A percentile compares a stretch with the other conserved stretches of the same genome.
Evolutionary conservation across 1,284 basidiomycete genomes (phyloP).

Genomic region (Afroboletus lepidellus): DNA sequence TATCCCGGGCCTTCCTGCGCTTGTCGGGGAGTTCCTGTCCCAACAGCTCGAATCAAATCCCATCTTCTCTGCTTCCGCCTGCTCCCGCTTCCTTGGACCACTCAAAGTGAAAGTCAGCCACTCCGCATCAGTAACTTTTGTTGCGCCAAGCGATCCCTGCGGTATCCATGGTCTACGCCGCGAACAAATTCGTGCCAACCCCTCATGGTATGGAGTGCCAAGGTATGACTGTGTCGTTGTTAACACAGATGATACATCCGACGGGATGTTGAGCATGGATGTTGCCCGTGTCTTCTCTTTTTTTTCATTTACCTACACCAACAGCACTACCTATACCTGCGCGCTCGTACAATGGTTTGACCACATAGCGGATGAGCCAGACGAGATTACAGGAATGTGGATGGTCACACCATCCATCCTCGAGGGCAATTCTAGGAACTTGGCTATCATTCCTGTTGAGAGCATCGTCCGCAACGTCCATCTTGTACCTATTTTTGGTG

Average conservation of each 20-base stretch:
- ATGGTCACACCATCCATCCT: not conserved
- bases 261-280: conserved; percentile 1
- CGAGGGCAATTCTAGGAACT: not conserved
- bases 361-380: conserved; percentile 1
- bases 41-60: no score
- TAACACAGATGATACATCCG: no score
- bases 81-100: no score
- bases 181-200: conserved; percentile 2
- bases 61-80: no score
- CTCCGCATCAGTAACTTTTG: not conserved
- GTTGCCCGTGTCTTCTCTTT: conserved; percentile 21
- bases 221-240: not conserved
- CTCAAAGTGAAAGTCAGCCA: no score
- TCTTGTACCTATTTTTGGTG: not conserved
- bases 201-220: conserved; percentile 6
- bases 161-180: not conserved
- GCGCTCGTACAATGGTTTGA: conserved; percentile 20
- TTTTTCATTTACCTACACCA: conserved; percentile 24
- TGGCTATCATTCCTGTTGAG: not conserved
- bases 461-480: not conserved
- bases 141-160: not conserved
- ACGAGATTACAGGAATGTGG: conserved; percentile 15
- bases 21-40: no score
- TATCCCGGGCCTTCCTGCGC: no score
- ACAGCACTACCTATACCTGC: conserved; percentile 21